These are phyloP conservation scores for Entophlyctis helioformis DNA, from an alignment of 192 early-diverging fungal genomes.

Conservation along the genomic window DNA sequence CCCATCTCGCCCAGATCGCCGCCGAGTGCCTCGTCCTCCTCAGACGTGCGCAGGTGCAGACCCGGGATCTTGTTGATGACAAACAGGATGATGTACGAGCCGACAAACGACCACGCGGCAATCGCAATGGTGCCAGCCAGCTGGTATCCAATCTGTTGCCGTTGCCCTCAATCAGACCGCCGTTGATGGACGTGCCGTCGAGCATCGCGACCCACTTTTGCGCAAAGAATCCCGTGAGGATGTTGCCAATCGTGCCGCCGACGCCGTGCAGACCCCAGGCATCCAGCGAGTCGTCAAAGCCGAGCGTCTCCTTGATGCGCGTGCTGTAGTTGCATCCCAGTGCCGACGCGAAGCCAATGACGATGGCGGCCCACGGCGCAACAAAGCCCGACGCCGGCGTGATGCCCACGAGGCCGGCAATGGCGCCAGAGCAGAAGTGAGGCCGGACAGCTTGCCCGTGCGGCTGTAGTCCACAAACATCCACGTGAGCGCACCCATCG, in stretches of 20 bases:
- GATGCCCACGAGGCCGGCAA: constrained; percentile 85
- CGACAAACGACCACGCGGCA: constrained; percentile 61
- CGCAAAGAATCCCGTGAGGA: constrained; percentile 91
- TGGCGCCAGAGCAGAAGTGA: constrained; percentile 90
- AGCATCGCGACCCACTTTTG: constrained; percentile 57
- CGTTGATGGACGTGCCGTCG: constrained; percentile 36
- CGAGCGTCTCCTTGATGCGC: constrained; percentile 68
- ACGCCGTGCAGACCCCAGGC: constrained; percentile 58
- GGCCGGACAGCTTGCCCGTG: constrained; percentile 70
- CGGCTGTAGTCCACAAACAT: constrained; percentile 63
- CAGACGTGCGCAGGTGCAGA: constrained; percentile 63
- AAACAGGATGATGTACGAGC: constrained; percentile 62
- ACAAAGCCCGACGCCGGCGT: constrained; percentile 89
- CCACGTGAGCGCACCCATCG: constrained; percentile 76
- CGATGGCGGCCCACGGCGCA: constrained; percentile 63
- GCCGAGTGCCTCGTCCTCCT: constrained; percentile 66
- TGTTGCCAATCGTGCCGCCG: constrained; percentile 62
- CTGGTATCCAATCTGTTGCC: constrained; percentile 58
- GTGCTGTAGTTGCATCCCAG: constrained; percentile 69
- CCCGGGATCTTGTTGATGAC: constrained; percentile 71
- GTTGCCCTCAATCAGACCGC: constrained; percentile 57
- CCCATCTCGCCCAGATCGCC: constrained; percentile 82
- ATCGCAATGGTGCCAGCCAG: constrained; percentile 50
- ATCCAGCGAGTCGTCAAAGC: constrained; percentile 87
- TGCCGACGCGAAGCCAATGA: constrained; percentile 66